A percentile compares a stretch with the other conserved stretches of the same genome.
phyloP scores from a whole-genome alignment of 768 basidiomycete genomes.

The Pisolithus orientalis region DNA sequence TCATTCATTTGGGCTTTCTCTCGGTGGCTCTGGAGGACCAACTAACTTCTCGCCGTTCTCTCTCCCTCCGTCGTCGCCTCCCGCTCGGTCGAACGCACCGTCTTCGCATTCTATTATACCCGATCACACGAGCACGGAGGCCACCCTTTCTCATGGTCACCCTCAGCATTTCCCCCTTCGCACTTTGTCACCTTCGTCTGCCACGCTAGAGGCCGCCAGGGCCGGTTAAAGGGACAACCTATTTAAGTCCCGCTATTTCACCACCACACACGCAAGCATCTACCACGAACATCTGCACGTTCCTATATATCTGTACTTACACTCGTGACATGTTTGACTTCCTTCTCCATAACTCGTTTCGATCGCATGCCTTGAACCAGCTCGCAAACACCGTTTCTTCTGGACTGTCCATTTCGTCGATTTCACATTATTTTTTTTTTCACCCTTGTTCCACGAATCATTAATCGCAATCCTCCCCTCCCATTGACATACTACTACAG shows the following conservation, averaged over 20 bases:
- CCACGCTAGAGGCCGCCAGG: constrained; percentile 34
- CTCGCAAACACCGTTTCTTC: constrained; percentile 1
- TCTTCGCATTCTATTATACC: constrained; percentile 31
- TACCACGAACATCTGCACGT: constrained; percentile 35
- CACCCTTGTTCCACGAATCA: constrained; percentile 15
- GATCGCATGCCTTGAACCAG: constrained; percentile 22
- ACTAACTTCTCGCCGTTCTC: constrained; percentile 27
- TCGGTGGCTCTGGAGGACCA: constrained; percentile 18
- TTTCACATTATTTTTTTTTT: constrained; percentile 23
- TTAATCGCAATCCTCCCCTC: constrained; percentile 24
- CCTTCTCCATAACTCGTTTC: constrained; percentile 13
- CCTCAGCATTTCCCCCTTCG: constrained; percentile 34
- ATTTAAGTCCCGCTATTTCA: constrained; percentile 32
- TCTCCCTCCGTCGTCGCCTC: constrained; percentile 26
- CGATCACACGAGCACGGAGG: constrained; percentile 29
- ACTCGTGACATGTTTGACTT: constrained; percentile 30
- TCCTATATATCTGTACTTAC: constrained; percentile 37
- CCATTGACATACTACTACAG: constrained; percentile 13
- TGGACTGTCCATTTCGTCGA: constrained; percentile 11
- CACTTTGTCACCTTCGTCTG: constrained; percentile 32
- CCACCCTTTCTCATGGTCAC: constrained; percentile 27
- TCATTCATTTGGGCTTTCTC: constrained; percentile 27
- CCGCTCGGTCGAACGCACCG: constrained; percentile 19
- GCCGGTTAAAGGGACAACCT: constrained; percentile 34
- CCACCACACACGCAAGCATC: constrained; percentile 32